Base-by-base conservation (phyloP, 768 basidiomycete genomes). In the Tulasnella sp. region DNA sequence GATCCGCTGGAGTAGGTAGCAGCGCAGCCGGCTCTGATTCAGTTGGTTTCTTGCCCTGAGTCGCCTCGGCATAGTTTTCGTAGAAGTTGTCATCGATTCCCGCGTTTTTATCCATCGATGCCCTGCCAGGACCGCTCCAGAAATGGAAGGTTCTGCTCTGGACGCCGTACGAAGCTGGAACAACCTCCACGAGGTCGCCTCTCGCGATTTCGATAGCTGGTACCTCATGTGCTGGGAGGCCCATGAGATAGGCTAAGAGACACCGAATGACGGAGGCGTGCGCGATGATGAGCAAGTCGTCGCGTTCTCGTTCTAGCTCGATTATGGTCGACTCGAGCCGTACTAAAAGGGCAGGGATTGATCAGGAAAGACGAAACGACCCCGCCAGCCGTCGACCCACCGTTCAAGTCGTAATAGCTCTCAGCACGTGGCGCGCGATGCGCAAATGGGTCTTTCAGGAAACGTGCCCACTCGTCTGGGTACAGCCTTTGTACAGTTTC, bases 211-310 rank as follows among this genome's bases (percentile, higher is more conserved):
- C 94, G 53, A 98, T 94, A 1, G 91, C 93, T 0, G 96, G 96
- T 42, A 99, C 96, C 67, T 99, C 96, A 25, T 85, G 84, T 0
- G 94, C 90, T 4, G 92, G 90, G 2, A 98, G 75, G 5, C 96
- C 96, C 62, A 91, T 90, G 63, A 91, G 82, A 68, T 91, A 91
- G 2, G 92, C 84, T 42, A 97, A 78, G 58, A 99, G 75, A 71
- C 96, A 99, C 14, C 96, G 83, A 64, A 98, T 96, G 67, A 98
- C 96, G 37, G 91, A 94, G 14, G 93, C 90, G 67, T 97, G 93
- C 0, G 91, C 93, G 63, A 98, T 89, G 69, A 99, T 97, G 36
- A 99, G 75, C 4, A 99, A 72, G 70, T 98, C 96, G 64, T 96
- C 90, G 65, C 86, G 82, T 69, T 91, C 86, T 50, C 93, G 79